A percentile compares a stretch with the other conserved stretches of the same genome.
Evolutionary conservation across 257 asterid genomes (phyloP).

Genomic region (Mentha longifolia): DNA sequence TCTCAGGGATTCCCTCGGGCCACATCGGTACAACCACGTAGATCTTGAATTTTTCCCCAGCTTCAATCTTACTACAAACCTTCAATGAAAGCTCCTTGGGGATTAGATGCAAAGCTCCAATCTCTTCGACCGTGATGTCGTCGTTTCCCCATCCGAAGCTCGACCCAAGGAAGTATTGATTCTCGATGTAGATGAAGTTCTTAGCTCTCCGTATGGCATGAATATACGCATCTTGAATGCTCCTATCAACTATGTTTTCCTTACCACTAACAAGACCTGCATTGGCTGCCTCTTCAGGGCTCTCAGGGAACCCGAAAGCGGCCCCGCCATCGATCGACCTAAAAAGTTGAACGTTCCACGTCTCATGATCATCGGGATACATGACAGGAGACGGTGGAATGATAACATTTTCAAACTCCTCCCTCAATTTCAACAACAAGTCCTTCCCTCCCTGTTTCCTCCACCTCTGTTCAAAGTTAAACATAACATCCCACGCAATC

Average conservation of each 20-base stretch:
- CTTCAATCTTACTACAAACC: constrained; percentile 78
- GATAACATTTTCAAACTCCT: constrained; percentile 64
- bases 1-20: constrained; percentile 94
- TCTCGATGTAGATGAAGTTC: constrained; percentile 72
- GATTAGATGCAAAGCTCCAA: constrained; percentile 78
- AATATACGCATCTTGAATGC: constrained; percentile 88
- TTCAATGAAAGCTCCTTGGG: constrained; percentile 82
- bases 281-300: constrained; percentile 73
- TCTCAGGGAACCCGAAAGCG: constrained; percentile 84
- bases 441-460: constrained; percentile 83
- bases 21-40: constrained; percentile 86
- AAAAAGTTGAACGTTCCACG: constrained; percentile 86
- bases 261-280: constrained; percentile 86
- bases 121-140: constrained; percentile 66
- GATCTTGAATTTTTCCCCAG: constrained; percentile 78
- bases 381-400: constrained; percentile 79
- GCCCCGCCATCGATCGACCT: constrained; percentile 95
- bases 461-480: constrained; percentile 93
- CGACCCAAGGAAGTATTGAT: constrained; percentile 84
- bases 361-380: constrained; percentile 69
- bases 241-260: constrained; percentile 74
- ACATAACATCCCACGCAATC: constrained; percentile 86
- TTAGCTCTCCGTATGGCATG: constrained; percentile 91
- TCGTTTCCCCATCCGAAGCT: constrained; percentile 64
- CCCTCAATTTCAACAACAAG: constrained; percentile 61